A percentile compares a stretch with the other conserved stretches of the same genome.
Conservation (phyloP, 1,139 yeast species). For the Saccharomyces pastorianus region DNA sequence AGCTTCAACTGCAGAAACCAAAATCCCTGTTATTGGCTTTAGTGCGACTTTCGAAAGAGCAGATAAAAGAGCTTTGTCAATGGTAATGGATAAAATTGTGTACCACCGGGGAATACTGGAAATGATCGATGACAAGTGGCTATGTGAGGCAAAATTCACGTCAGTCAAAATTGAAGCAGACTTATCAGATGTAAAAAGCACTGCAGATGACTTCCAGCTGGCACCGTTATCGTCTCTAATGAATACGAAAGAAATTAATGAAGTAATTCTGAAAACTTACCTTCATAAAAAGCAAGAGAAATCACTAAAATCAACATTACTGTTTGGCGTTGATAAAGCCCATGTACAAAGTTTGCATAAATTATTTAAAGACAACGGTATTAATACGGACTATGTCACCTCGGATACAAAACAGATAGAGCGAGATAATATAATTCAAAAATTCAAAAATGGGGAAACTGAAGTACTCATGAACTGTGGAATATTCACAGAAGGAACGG, state of each 20-base stretch:
- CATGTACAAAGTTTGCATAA: slow-evolving; percentile 56
- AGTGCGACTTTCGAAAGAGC: slow-evolving; percentile 74
- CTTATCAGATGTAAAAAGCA: slow-evolving; percentile 29
- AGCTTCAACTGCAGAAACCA: slow-evolving; percentile 38
- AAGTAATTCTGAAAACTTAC: slow-evolving; percentile 54
- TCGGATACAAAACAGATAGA: slow-evolving; percentile 51
- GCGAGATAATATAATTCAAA: slow-evolving; percentile 46
- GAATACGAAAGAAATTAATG: slow-evolving; percentile 47
- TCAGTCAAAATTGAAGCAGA: slow-evolving; percentile 40
- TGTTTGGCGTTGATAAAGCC: slow-evolving; percentile 67
- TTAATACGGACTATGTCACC: slow-evolving; percentile 68
- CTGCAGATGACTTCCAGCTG: slow-evolving; percentile 45
- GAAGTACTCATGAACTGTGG: slow-evolving; percentile 81
- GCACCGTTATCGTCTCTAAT: slow-evolving; percentile 47
- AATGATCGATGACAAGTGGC: slow-evolving; percentile 61
- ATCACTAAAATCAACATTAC: slow-evolving; percentile 52
- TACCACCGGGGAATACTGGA: slow-evolving; percentile 59
- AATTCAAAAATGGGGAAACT: slow-evolving; percentile 54
- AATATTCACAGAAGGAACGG: slow-evolving; percentile 92
- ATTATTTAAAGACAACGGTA: slow-evolving; percentile 49
- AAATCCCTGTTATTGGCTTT: slow-evolving; percentile 64
- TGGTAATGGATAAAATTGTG: slow-evolving; percentile 65
- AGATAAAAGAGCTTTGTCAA: slow-evolving; percentile 54
- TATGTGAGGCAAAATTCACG: slow-evolving; percentile 63
- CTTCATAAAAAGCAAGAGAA: slow-evolving; percentile 27